Conservation (phyloP, 169 alveolate genomes). For the Plasmodium cynomolgi region DNA sequence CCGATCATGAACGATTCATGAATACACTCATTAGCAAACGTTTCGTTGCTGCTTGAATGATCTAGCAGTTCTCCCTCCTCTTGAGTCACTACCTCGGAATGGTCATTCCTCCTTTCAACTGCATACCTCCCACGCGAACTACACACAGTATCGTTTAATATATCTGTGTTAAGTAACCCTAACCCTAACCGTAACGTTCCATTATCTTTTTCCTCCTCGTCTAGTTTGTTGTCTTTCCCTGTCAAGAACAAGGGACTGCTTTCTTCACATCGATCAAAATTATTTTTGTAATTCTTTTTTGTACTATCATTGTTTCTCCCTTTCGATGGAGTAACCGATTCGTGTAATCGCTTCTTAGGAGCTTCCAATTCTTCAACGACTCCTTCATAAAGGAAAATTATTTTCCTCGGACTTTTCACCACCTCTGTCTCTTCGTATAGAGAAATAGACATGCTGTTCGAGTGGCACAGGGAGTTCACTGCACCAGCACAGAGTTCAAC, state of each 20-base stretch:
- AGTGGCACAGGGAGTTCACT: too few species aligned
- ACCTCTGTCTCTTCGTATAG: constrained; percentile 23
- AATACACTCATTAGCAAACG: background rate
- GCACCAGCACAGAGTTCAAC: too few species aligned
- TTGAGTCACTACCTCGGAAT: background rate
- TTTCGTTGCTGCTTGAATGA: background rate
- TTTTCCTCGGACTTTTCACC: background rate
- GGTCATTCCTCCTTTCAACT: background rate
- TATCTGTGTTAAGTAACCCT: constrained; percentile 8
- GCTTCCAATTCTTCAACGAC: constrained; percentile 23
- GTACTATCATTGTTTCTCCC: constrained; percentile 9
- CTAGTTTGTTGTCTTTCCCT: background rate
- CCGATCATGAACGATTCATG: background rate
- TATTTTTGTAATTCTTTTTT: background rate
- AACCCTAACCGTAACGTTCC: background rate
- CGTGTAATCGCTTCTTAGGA: constrained; percentile 30
- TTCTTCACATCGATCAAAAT: background rate
- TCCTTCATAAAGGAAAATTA: constrained; percentile 48
- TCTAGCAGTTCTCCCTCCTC: background rate
- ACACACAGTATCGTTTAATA: constrained; percentile 44
- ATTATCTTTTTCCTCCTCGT: background rate
- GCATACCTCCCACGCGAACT: background rate
- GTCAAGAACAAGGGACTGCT: background rate
- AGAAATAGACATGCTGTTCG: background rate
- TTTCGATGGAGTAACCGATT: constrained; percentile 1